Percentiles rank a stretch among this genome's conserved stretches.
Conservation (phyloP, 768 basidiomycete genomes). For the Russula sp. region DNA sequence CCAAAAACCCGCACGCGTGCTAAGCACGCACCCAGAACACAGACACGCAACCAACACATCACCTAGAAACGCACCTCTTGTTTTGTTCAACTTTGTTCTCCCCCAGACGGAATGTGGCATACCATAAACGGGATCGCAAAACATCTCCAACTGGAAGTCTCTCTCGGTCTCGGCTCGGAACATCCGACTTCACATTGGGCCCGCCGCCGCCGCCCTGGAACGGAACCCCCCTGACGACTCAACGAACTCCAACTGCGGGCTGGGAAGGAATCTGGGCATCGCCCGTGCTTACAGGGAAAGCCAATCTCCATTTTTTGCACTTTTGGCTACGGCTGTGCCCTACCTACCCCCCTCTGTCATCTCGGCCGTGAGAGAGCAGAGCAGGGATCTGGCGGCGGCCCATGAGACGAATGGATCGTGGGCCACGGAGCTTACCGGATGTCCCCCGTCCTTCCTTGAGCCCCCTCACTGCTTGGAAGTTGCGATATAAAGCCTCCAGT, state of each 20-base stretch:
- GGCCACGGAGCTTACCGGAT: conserved; percentile 13
- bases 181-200: not conserved
- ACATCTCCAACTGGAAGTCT: too few species aligned
- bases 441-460: not conserved
- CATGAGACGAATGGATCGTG: conserved; percentile 3
- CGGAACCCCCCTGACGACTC: not conserved
- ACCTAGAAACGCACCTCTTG: not conserved
- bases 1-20: not conserved
- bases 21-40: not conserved
- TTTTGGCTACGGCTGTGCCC: not conserved
- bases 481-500: not conserved
- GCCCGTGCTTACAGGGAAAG: not conserved
- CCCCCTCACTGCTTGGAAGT: not conserved
- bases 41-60: not conserved
- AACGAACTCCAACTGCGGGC: not conserved
- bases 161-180: conserved; percentile 1
- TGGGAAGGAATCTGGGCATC: too few species aligned
- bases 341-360: not conserved
- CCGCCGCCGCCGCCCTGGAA: conserved; percentile 16
- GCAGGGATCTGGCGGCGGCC: not conserved
- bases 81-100: not conserved
- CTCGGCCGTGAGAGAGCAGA: conserved; percentile 11
- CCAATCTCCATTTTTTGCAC: conserved; percentile 9
- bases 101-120: not conserved
- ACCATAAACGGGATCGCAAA: not conserved